Evolutionary conservation across 257 asterid species (phyloP), one percentile per base, ranked within the genome.

Genomic region (Ocimum tenuiflorum): DNA sequence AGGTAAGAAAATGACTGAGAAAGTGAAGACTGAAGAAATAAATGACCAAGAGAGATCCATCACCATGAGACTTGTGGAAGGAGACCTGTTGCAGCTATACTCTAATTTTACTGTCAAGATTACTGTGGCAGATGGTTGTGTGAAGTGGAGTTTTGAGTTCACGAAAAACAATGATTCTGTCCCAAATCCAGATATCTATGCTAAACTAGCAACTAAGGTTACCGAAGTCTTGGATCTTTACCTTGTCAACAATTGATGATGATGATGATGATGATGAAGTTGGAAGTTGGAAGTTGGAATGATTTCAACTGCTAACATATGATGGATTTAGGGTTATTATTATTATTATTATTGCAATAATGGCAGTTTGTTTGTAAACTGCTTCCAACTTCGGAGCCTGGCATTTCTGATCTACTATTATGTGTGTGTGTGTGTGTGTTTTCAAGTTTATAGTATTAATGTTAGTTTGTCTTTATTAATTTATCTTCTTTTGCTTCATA

Each of bases 161-260:
- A 75, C 72, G 71, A 79, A 60, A 48, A 67, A 7, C 6, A 43
- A 59, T 8, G 77, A 69, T 0, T 14, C 53, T 7, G 71, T 57
- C 38, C 83, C 83, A 9, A 15, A 60, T 38, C 83, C 84, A 29
- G 79, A 79, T 7, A 3, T 3, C 11, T 69, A 72, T 69, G 73
- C 68, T 36, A n/a, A 3, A 36, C 13, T 65, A 15, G 71, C 67
- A 1, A 46, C 49, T 31, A 45, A 70, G 23, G 0, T 69, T 5
- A 47, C 53, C 35, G 72, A 65, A 24, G 53, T 45, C 14, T 8
- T 79, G 47, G 79, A 79, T 48, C 68, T 60, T 50, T 63, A 70
- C 57, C 65, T 71, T 36, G 73, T 70, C 22, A 53, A 15, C 60
- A 45, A 71, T 22, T 58, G 27, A 63, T 49, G 15, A 22, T 19